phyloP scores from a whole-genome alignment of 2,329 filamentous ascomycete species.

The Chaetomium sp. region DNA sequence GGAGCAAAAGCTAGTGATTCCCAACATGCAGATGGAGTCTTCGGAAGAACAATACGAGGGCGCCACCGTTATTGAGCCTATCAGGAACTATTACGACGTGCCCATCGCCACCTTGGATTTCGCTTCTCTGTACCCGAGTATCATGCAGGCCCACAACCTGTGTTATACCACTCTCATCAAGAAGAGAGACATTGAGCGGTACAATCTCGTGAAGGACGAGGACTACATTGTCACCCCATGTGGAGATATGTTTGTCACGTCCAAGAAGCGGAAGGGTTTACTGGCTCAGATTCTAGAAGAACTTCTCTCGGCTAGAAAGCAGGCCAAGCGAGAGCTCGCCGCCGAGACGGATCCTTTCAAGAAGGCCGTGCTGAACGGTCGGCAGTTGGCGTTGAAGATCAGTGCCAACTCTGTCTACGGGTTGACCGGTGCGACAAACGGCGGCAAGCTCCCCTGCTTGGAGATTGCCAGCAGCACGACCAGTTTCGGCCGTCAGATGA shows the following conservation, averaged over 20 bases:
- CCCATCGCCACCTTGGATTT: slow-evolving; percentile 98
- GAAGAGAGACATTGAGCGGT: slow-evolving; percentile 67
- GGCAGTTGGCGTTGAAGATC: slow-evolving; percentile 91
- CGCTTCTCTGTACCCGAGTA: slow-evolving; percentile 94
- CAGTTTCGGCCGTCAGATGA: slow-evolving; percentile 96
- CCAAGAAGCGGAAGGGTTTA: slow-evolving; percentile 83
- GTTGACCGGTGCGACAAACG: slow-evolving; percentile 89
- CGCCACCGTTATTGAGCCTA: slow-evolving; percentile 95
- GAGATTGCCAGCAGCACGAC: slow-evolving; percentile 96
- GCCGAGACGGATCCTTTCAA: slow-evolving; percentile 92
- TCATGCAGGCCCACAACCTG: slow-evolving; percentile 97
- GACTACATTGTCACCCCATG: slow-evolving; percentile 97
- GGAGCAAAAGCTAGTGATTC: slow-evolving; percentile 89
- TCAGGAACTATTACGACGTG: slow-evolving; percentile 86
- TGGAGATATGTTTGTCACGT: slow-evolving; percentile 84
- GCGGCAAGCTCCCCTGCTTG: slow-evolving; percentile 81
- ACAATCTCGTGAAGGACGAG: slow-evolving; percentile 74
- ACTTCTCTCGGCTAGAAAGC: slow-evolving; percentile 82
- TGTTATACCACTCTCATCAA: slow-evolving; percentile 94
- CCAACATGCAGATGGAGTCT: slow-evolving; percentile 66
- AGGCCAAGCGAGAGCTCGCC: slow-evolving; percentile 84
- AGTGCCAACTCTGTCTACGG: slow-evolving; percentile 98
- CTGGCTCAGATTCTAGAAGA: slow-evolving; percentile 95
- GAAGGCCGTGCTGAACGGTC: slow-evolving; percentile 94
- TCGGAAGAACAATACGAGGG: slow-evolving; percentile 92